Percentiles rank a stretch among this genome's conserved stretches.
Conservation (phyloP, 495 filamentous ascomycete species). For the Xylaria flabelliformis region DNA sequence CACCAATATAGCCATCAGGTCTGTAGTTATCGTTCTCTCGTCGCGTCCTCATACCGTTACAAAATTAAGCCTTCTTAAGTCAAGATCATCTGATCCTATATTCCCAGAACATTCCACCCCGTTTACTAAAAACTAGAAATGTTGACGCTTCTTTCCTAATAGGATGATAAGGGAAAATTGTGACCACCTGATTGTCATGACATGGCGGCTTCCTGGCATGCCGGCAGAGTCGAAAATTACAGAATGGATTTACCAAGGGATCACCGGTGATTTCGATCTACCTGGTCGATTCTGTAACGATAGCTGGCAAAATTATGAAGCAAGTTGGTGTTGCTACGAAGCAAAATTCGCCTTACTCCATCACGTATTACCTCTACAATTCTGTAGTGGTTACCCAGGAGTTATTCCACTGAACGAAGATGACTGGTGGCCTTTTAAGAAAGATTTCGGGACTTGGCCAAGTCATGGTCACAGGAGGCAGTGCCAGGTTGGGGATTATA, state of each 20-base stretch:
- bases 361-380: no score
- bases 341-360: background rate
- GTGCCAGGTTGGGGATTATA: background rate
- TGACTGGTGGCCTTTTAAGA: background rate
- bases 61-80: background rate
- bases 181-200: background rate
- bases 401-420: no score
- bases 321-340: constrained; percentile 14
- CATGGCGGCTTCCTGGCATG: background rate
- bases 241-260: background rate
- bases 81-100: no score
- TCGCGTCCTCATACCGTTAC: background rate
- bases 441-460: background rate
- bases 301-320: background rate
- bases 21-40: background rate
- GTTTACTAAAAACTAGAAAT: background rate
- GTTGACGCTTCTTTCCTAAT: background rate
- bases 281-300: background rate
- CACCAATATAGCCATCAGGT: constrained; percentile 18
- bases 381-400: no score
- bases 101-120: background rate
- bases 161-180: constrained; percentile 16
- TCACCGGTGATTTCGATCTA: no score
- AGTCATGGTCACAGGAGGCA: background rate
- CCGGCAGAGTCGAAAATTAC: background rate